phyloP scores from a whole-genome alignment of 2,329 filamentous ascomycete species.

The Aspergillus intermedius region DNA sequence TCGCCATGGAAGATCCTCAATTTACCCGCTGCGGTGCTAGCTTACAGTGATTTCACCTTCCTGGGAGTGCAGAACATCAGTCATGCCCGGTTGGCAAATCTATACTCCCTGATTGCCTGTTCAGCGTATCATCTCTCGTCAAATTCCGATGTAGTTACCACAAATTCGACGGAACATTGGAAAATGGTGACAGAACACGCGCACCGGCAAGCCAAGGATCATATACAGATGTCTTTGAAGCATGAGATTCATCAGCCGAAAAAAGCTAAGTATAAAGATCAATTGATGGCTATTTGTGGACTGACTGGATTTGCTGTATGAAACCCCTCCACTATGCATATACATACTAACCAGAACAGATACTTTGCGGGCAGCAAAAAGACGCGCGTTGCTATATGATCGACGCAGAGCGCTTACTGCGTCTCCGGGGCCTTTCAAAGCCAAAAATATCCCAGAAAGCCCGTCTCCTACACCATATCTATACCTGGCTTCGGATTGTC shows the following conservation, averaged over 20 bases:
- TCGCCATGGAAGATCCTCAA: constrained; percentile 30
- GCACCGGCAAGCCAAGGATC: constrained; percentile 23
- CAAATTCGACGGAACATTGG: constrained; percentile 18
- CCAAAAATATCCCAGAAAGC: constrained; percentile 30
- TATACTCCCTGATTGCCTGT: constrained; percentile 25
- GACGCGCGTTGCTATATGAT: constrained; percentile 32
- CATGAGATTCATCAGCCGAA: constrained; percentile 21
- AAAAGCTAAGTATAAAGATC: constrained; percentile 35
- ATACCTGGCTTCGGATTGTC: constrained; percentile 28
- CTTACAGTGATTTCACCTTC: constrained; percentile 26
- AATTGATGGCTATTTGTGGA: constrained; percentile 31
- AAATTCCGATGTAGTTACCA: constrained; percentile 4
- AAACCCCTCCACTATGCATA: neutral
- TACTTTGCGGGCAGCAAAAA: constrained; percentile 23
- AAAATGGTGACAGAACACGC: constrained; percentile 16
- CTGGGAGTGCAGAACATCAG: constrained; percentile 20
- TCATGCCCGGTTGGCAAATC: constrained; percentile 26
- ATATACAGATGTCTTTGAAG: constrained; percentile 26
- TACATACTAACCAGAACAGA: constrained; percentile 10
- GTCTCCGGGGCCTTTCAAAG: constrained; percentile 31
- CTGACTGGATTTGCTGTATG: constrained; percentile 29
- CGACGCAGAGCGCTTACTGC: constrained; percentile 33
- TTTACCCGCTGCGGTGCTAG: constrained; percentile 23
- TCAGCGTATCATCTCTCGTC: constrained; percentile 21
- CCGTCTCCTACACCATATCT: constrained; percentile 36